Conservation (phyloP, 179 eudicot genomes). For the Spergularia azorica region DNA sequence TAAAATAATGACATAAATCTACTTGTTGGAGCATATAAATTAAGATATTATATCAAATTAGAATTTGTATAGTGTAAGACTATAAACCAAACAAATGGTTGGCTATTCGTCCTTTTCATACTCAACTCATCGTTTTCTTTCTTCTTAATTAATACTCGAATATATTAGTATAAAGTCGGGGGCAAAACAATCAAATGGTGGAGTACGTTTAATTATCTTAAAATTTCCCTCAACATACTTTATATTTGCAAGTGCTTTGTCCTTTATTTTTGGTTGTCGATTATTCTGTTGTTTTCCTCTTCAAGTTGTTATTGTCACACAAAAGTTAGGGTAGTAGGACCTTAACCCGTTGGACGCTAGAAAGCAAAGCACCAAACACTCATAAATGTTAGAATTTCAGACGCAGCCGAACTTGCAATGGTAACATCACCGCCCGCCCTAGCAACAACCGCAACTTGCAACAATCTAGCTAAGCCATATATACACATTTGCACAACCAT, state of each 20-base stretch:
- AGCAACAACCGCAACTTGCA: no score
- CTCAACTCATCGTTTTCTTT: slow-evolving; percentile 18
- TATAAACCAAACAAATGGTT: slow-evolving; percentile 27
- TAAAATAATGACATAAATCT: slow-evolving; percentile 23
- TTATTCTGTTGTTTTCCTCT: not conserved
- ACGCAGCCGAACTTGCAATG: no score
- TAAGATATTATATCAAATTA: no score
- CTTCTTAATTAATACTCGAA: not conserved
- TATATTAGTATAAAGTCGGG: not conserved
- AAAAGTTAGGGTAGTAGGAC: no score
- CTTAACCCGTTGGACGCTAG: no score
- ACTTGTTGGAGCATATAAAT: no score
- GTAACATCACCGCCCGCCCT: no score
- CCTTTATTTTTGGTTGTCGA: slow-evolving; percentile 10
- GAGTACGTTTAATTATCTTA: not conserved
- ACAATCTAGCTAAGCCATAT: no score
- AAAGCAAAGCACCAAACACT: no score
- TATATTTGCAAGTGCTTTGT: slow-evolving; percentile 29
- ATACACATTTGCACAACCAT: no score
- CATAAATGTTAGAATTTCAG: no score
- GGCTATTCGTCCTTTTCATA: slow-evolving; percentile 35
- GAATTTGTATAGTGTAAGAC: not conserved
- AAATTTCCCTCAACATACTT: not conserved
- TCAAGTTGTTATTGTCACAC: no score
- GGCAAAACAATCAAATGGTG: not conserved